Evolutionary conservation across 2,329 filamentous ascomycete genomes (phyloP).

Genomic region (Pyrenochaeta sp.): DNA sequence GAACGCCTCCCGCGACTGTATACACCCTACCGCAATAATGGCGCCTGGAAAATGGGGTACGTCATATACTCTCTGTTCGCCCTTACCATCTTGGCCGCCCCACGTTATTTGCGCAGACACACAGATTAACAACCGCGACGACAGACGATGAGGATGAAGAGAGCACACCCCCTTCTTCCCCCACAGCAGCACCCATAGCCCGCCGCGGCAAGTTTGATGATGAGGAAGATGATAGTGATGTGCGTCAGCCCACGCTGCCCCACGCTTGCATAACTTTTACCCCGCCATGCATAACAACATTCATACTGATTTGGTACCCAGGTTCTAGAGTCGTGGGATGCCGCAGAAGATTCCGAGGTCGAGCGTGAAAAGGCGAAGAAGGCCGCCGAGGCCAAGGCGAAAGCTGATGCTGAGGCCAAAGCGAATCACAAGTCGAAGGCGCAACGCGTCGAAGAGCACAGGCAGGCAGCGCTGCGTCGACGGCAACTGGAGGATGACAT

Average conservation of each 20-base stretch:
- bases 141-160: conserved; percentile 66
- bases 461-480: conserved; percentile 66
- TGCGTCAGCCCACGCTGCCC: conserved; percentile 55
- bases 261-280: conserved; percentile 23
- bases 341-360: conserved; percentile 93
- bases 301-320: conserved; percentile 51
- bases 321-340: conserved; percentile 97
- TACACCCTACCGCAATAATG: conserved; percentile 40
- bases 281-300: conserved; percentile 19
- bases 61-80: conserved; percentile 43
- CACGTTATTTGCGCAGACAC: background rate
- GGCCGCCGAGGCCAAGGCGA: conserved; percentile 84
- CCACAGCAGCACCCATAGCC: conserved; percentile 56
- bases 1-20: background rate
- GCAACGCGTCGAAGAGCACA: conserved; percentile 83
- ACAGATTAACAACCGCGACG: conserved; percentile 24
- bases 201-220: conserved; percentile 83
- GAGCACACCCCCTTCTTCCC: conserved; percentile 57
- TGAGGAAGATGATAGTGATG: conserved; percentile 86
- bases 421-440: conserved; percentile 91
- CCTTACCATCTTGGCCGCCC: conserved; percentile 14
- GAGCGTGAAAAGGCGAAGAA: conserved; percentile 95
- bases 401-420: conserved; percentile 86
- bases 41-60: conserved; percentile 53
- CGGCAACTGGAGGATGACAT: conserved; percentile 65